phyloP scores from a whole-genome alignment of 2,329 filamentous ascomycete species.

The Phaeosphaeriaceae sp. region DNA sequence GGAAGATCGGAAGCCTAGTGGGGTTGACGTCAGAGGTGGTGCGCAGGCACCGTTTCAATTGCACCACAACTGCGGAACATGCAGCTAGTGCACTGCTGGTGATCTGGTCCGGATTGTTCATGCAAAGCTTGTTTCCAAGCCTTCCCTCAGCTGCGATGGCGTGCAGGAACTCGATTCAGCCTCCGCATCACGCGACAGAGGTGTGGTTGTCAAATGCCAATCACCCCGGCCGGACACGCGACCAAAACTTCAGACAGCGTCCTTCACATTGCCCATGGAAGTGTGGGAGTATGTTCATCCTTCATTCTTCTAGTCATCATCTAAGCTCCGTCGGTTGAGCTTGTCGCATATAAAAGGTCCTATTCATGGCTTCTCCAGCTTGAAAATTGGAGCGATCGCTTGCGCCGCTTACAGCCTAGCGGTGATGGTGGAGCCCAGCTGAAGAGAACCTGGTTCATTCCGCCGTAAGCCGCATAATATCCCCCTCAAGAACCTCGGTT shows the following conservation, averaged over 20 bases:
- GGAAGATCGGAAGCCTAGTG: constrained; percentile 3
- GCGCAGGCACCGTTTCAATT: neutral
- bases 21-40: constrained; percentile 15
- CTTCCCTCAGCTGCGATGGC: neutral
- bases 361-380: neutral
- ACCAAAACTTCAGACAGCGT: neutral
- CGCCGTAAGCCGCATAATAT: neutral
- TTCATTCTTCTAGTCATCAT: too few relatives aligned
- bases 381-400: neutral
- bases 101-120: neutral
- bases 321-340: too few relatives aligned
- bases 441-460: neutral
- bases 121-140: neutral
- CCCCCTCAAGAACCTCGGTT: too few relatives aligned
- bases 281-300: too few relatives aligned
- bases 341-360: too few relatives aligned
- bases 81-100: neutral
- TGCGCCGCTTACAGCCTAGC: neutral
- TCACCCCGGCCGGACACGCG: neutral
- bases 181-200: neutral
- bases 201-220: neutral
- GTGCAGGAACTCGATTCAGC: neutral
- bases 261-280: too few relatives aligned
- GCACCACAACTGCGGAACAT: neutral
- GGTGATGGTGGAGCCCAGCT: neutral